A percentile compares a stretch with the other conserved stretches of the same genome.
phyloP scores from a whole-genome alignment of 805 yeast species.

The Yarrowia deformans region DNA sequence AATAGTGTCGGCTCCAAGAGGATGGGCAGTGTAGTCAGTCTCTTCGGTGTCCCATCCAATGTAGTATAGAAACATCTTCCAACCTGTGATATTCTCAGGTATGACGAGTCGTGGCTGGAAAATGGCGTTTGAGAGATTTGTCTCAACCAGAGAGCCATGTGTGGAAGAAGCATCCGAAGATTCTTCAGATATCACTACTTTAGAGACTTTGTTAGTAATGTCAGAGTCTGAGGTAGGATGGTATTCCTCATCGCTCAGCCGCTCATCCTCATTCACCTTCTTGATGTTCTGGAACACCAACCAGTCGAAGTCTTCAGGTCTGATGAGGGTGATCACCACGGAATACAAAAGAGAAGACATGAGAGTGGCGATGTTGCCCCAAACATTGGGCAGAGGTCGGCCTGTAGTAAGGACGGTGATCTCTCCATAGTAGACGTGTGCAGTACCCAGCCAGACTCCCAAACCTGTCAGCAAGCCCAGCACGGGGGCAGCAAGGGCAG shows the following conservation, averaged over 20 bases:
- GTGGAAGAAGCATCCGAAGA: too few relatives aligned
- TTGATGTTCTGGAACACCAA: slow-evolving; percentile 31
- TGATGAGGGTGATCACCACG: slow-evolving; percentile 49
- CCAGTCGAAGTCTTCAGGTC: slow-evolving; percentile 55
- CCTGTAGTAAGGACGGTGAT: slow-evolving; percentile 46
- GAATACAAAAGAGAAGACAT: slow-evolving; percentile 45
- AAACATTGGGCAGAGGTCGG: slow-evolving; percentile 40
- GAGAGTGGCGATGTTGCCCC: slow-evolving; percentile 49
- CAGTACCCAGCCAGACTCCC: slow-evolving; percentile 44
- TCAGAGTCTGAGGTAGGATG: too few relatives aligned
- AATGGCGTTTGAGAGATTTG: not conserved
- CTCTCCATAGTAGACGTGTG: slow-evolving; percentile 46
- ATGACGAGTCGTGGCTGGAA: slow-evolving; percentile 29
- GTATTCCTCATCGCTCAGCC: too few relatives aligned
- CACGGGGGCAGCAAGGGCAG: slow-evolving; percentile 36
- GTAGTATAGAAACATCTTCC: slow-evolving; percentile 22
- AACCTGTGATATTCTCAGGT: not conserved
- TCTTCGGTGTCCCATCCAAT: slow-evolving; percentile 35
- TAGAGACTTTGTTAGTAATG: too few relatives aligned
- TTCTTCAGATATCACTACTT: too few relatives aligned
- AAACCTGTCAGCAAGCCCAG: slow-evolving; percentile 40
- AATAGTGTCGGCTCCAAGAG: slow-evolving; percentile 39
- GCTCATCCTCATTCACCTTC: slow-evolving; percentile 9
- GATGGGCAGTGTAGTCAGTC: slow-evolving; percentile 33
- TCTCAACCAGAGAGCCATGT: not conserved